Percentiles rank a stretch among this genome's conserved stretches.
phyloP scores from a whole-genome alignment of 2,329 filamentous ascomycete genomes.

The Botrytis galanthina region DNA sequence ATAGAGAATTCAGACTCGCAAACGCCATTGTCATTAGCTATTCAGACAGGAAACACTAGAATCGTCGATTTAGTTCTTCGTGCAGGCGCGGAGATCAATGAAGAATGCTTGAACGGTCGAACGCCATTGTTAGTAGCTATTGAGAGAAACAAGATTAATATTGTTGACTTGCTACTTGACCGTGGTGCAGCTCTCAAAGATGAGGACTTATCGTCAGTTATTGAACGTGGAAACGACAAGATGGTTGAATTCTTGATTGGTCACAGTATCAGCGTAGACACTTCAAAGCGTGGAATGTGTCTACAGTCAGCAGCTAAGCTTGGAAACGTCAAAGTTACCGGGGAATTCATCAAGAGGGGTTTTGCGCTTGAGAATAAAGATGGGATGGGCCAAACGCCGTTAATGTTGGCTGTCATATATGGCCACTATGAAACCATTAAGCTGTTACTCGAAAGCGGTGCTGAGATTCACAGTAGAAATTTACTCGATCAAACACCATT shows the following conservation, averaged over 20 bases:
- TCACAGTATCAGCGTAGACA: not conserved
- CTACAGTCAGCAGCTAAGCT: not conserved
- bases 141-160: not conserved
- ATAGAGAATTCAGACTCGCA: not conserved
- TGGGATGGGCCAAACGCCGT: fast-evolving
- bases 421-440: too few relatives aligned
- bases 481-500: too few relatives aligned
- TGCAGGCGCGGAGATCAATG: not conserved
- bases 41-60: not conserved
- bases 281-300: fast-evolving
- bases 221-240: not conserved
- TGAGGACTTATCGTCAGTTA: not conserved
- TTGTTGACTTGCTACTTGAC: not conserved
- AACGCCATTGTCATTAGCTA: not conserved
- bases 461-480: too few relatives aligned
- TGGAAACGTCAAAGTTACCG: fast-evolving
- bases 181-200: not conserved
- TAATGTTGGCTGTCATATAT: not conserved
- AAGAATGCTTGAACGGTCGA: not conserved
- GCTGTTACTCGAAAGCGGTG: too few relatives aligned
- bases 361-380: not conserved
- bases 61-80: not conserved
- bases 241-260: not conserved
- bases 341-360: not conserved
- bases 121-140: conserved; percentile 12